Base-by-base conservation (phyloP, 2,329 filamentous ascomycete species). In the Exophiala spinifera region DNA sequence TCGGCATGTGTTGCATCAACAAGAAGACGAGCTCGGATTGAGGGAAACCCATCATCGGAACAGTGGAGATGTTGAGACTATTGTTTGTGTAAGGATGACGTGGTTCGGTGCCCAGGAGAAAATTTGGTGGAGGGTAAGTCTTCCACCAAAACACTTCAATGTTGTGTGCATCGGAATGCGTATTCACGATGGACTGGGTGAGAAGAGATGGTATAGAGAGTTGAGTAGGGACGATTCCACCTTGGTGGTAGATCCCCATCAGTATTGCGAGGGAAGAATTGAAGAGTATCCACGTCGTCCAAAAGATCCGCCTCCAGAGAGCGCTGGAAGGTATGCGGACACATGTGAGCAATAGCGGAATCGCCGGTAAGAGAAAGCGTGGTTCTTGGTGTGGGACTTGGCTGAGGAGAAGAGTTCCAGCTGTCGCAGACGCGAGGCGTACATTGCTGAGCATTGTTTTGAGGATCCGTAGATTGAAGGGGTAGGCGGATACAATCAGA, bases 231-330 rank as follows among this genome's bases (percentile, higher is more conserved):
- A 80, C 69, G 11, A 80, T 69, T 13, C 78, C 78, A 43, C 76
- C 78, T 65, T 80, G 78, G 60, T 80, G 78, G 64, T 79, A 79
- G 21, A 79, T 66, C 3, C 78, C 78, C 73, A 79, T 77, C 19
- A 80, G 64, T 36, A 73, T 66, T 2, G 75, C 77, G 54, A 79
- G 66, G n/a, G 66, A 48, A 17, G 69, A 65, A 59, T 80, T 80
- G 65, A 80, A 80, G 20, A 73, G 57, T 15, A 76, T 63, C 78
- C 78, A 80, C 3, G 66, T 55, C 2, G 58, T 64, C 44, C 79
- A 67, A 62, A 77, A 77, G 8, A 71, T 39, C 31, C 69, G 70
- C 14, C 55, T 59, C 25, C 55, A 63, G 4, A 68, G 67, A 15
- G 64, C 67, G 7, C 52, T 57, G 7, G 52, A 28, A 39, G 73